These are phyloP conservation scores for Penicillium frequentans DNA, from an alignment of 2,329 filamentous ascomycete species.

Conservation along the genomic window DNA sequence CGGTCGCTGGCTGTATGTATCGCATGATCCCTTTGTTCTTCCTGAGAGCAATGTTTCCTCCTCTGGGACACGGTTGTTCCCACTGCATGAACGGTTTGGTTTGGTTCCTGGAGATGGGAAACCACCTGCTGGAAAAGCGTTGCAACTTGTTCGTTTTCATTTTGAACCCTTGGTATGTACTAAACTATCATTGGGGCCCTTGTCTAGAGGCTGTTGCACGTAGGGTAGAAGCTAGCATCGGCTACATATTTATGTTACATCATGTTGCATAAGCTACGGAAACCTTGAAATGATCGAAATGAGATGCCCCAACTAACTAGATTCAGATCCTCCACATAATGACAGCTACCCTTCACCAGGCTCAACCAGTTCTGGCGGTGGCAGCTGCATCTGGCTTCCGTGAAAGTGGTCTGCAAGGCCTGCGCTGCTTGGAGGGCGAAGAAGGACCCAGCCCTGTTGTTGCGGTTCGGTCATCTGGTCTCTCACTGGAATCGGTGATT, in stretches of 20 bases:
- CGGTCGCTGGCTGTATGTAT: conserved; percentile 83
- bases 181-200: background rate
- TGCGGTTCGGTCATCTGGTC: conserved; percentile 78
- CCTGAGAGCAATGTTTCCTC: conserved; percentile 3
- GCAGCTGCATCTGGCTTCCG: conserved; percentile 82
- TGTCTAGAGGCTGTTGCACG: background rate
- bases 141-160: conserved; percentile 72
- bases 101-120: conserved; percentile 38
- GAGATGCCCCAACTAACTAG: background rate
- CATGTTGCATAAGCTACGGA: background rate
- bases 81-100: conserved; percentile 43
- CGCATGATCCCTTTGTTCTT: conserved; percentile 67
- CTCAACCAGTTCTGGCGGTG: conserved; percentile 72
- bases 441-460: conserved; percentile 68
- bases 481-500: conserved; percentile 79
- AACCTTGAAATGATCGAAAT: background rate
- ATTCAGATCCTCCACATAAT: conserved; percentile 83
- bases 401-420: conserved; percentile 72
- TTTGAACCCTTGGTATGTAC: conserved; percentile 89
- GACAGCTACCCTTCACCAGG: conserved; percentile 70
- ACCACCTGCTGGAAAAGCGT: conserved; percentile 46
- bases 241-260: no score
- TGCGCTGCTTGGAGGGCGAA: conserved; percentile 54
- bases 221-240: no score
- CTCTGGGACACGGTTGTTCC: conserved; percentile 30